These are phyloP conservation scores for Taxawa tesnikishii DNA, from an alignment of 2,329 filamentous ascomycete species.

Conservation along the genomic window DNA sequence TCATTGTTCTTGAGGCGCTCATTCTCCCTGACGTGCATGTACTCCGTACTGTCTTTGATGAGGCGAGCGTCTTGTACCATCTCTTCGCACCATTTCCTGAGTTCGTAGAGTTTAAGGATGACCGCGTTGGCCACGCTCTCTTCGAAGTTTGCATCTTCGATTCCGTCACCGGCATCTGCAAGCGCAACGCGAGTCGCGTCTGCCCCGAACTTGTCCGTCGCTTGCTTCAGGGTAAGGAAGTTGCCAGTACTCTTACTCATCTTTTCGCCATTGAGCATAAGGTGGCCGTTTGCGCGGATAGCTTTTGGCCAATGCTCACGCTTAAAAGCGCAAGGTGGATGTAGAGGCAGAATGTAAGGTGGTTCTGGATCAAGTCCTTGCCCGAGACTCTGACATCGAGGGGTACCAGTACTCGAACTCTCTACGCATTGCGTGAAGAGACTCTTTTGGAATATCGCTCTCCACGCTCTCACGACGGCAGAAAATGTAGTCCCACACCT, in stretches of 20 bases:
- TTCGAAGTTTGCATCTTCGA: constrained; percentile 94
- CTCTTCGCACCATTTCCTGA: constrained; percentile 90
- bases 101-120: constrained; percentile 70
- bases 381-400: constrained; percentile 78
- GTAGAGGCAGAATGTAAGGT: constrained; percentile 93
- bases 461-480: constrained; percentile 58
- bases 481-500: constrained; percentile 95
- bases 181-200: constrained; percentile 86
- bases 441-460: constrained; percentile 61
- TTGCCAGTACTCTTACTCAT: constrained; percentile 98
- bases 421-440: constrained; percentile 68
- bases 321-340: constrained; percentile 84
- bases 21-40: constrained; percentile 26
- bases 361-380: constrained; percentile 89
- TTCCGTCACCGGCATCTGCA: constrained; percentile 86
- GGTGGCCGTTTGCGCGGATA: constrained; percentile 81
- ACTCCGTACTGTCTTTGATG: constrained; percentile 30
- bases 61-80: constrained; percentile 50
- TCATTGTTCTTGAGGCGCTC: constrained; percentile 38
- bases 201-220: constrained; percentile 84
- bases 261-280: constrained; percentile 93
- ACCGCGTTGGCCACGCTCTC: constrained; percentile 87
- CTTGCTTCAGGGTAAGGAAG: constrained; percentile 81
- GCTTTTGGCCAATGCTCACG: constrained; percentile 76
- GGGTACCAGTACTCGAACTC: constrained; percentile 98